phyloP scores from a whole-genome alignment of 257 asterid genomes.

The Cinchona pubescens region DNA sequence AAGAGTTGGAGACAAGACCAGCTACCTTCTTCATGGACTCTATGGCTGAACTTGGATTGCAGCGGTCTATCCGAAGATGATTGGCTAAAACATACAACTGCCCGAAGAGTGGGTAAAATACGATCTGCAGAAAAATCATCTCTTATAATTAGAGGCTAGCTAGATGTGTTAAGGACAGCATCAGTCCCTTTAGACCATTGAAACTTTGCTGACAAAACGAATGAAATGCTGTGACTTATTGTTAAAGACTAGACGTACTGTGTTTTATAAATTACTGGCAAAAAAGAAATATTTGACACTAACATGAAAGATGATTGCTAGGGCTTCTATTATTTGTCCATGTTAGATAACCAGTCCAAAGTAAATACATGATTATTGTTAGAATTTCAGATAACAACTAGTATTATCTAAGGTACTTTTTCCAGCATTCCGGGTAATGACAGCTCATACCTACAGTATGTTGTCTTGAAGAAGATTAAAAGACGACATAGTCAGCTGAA shows the following conservation, averaged over 20 bases:
- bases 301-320: background rate
- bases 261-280: too few species aligned
- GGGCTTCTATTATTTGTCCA: background rate
- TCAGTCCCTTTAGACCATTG: background rate
- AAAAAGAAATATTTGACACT: background rate
- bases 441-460: background rate
- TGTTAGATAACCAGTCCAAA: background rate
- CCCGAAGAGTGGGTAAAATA: slow-evolving; percentile 42
- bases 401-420: too few species aligned
- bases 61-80: slow-evolving; percentile 44
- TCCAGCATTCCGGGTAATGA: background rate
- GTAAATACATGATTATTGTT: too few species aligned
- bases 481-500: background rate
- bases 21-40: slow-evolving; percentile 39
- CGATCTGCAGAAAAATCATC: slow-evolving; percentile 26
- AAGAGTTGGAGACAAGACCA: background rate
- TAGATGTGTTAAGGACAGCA: too few species aligned
- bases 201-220: background rate
- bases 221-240: too few species aligned
- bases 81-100: slow-evolving; percentile 43
- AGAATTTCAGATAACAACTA: too few species aligned
- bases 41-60: slow-evolving; percentile 36
- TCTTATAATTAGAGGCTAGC: background rate
- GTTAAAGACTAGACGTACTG: background rate
- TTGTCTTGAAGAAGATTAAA: background rate